These are phyloP conservation scores for Trichocladium uniseriatum DNA, from an alignment of 495 filamentous ascomycete genomes.

Conservation along the genomic window DNA sequence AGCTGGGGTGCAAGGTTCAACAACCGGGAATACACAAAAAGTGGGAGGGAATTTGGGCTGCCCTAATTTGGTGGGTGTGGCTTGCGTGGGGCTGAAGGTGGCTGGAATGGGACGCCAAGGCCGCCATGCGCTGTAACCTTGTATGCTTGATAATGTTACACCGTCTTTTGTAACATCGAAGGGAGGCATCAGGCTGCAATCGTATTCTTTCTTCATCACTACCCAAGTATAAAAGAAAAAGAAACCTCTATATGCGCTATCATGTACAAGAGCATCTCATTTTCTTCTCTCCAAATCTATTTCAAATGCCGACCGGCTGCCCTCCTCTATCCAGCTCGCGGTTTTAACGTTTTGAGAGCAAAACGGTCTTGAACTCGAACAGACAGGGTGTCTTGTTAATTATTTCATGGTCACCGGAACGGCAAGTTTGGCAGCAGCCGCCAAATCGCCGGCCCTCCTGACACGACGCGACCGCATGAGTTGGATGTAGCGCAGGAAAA, in stretches of 20 bases:
- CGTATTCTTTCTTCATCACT: background rate
- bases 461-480: constrained; percentile 63
- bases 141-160: no score
- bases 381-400: background rate
- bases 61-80: constrained; percentile 25
- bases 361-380: background rate
- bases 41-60: constrained; percentile 23
- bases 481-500: constrained; percentile 73
- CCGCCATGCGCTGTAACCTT: no score
- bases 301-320: background rate
- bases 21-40: constrained; percentile 21
- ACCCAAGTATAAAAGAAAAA: background rate
- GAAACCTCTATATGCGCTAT: constrained; percentile 9
- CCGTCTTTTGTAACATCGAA: no score
- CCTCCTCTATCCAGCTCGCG: background rate
- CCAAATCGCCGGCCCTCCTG: constrained; percentile 52
- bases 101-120: constrained; percentile 6
- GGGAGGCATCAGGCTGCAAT: no score
- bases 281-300: background rate
- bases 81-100: constrained; percentile 16
- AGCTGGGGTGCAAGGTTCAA: constrained; percentile 15
- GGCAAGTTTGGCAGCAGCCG: constrained; percentile 41
- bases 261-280: constrained; percentile 2
- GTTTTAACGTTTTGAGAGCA: background rate
- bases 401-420: constrained; percentile 41